Evolutionary conservation across 345 rosid species (phyloP), one percentile per base, ranked within the genome.

Genomic region (Streptanthus diversifolius): DNA sequence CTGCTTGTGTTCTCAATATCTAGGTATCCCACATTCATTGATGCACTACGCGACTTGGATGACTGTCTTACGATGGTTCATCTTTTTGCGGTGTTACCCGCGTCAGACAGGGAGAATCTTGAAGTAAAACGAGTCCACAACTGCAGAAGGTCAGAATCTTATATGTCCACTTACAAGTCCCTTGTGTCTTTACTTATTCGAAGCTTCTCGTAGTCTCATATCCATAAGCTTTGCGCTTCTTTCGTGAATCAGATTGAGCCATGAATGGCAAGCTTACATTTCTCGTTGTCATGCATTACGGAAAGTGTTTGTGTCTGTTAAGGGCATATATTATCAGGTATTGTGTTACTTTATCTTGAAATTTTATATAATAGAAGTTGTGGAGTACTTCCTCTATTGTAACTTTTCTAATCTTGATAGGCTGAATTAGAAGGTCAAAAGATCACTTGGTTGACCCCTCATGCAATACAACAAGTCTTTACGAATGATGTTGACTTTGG

Each of bases 251-350:
- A 95, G 99, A 83, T 82, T 95, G 86, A 85, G 87, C 74, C 98
- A 90, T 77, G 98, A 91, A 63, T 95, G 99, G 98, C 99, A 91
- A 84, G 97, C 97, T 14, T 95, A 84, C 69, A 78, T 95, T 68
- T 84, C 86, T 8, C 96, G 87, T 24, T 81, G 76, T 29, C 96
- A 95, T 82, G 87, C 93, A 48, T 76, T 95, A 76, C 76, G 98
- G 4, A 91, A 95, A 69, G 90, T 85, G 72, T 95, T 95, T 70
- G 79, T 95, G 37, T 88, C 99, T 63, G 97, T 95, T 21, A 91
- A 95, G 84, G 99, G 99, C 72, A 88, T 91, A 74, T 91, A 95
- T 77, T 91, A 91, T 74, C 98, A 95, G 97, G 99, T 90, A 77
- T 41, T 25, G 18, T 36, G 41, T 21, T 47, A 8, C 53, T 32